Evolutionary conservation across 140 eudicot species (phyloP).

Genomic region (Stevia rebaudiana): DNA sequence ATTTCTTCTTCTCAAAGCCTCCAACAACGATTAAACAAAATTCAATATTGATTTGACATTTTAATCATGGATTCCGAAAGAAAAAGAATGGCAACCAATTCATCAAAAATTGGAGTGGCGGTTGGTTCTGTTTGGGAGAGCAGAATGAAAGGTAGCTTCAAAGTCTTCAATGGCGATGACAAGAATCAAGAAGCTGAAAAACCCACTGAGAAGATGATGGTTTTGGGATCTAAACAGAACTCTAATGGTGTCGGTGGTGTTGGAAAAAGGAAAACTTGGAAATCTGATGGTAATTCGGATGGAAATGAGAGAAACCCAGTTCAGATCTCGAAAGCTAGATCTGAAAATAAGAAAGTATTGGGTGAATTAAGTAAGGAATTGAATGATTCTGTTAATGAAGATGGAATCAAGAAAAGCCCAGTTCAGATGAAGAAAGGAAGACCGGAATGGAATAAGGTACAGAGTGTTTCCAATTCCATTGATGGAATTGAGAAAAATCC

Average conservation of each 20-base stretch:
- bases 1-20: slow-evolving; percentile 53
- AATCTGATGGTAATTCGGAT: slow-evolving; percentile 47
- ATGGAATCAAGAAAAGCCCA: slow-evolving; percentile 55
- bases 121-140: slow-evolving; percentile 82
- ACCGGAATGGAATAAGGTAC: slow-evolving; percentile 30
- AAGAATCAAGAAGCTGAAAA: slow-evolving; percentile 13
- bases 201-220: slow-evolving; percentile 18
- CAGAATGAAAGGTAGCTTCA: slow-evolving; percentile 71
- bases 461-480: slow-evolving; percentile 33
- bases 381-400: slow-evolving; percentile 40
- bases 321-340: slow-evolving; percentile 55
- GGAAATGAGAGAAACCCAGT: slow-evolving; percentile 32
- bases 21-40: slow-evolving; percentile 19
- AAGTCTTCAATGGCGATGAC: slow-evolving; percentile 49
- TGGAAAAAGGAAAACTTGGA: slow-evolving; percentile 83
- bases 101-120: slow-evolving; percentile 38
- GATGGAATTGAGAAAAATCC: slow-evolving; percentile 34
- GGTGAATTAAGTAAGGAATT: slow-evolving; percentile 35
- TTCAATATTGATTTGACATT: slow-evolving; percentile 22
- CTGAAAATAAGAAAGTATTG: slow-evolving; percentile 42
- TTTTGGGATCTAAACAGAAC: slow-evolving; percentile 39
- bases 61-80: slow-evolving; percentile 44
- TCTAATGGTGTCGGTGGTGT: slow-evolving; percentile 32
- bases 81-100: slow-evolving; percentile 30
- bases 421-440: slow-evolving; percentile 46